phyloP scores from a whole-genome alignment of 768 basidiomycete species.

The Ramaria rubella region DNA sequence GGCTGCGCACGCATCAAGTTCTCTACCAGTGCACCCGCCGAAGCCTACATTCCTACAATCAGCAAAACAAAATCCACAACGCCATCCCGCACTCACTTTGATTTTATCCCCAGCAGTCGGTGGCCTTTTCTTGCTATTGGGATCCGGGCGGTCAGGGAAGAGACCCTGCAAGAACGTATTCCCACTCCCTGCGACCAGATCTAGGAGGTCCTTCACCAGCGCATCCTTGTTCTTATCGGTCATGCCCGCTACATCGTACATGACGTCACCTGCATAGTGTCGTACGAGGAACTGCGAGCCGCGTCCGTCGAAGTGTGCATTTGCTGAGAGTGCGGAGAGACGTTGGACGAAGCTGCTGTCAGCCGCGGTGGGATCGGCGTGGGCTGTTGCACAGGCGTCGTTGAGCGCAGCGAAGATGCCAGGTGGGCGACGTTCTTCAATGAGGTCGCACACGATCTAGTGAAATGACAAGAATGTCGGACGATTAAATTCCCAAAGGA shows the following conservation, averaged over 20 bases:
- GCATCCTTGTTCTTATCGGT: conserved; percentile 99
- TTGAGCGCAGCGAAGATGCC: conserved; percentile 97
- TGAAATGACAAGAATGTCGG: not conserved
- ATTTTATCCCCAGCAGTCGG: conserved; percentile 98
- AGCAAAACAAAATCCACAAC: too few relatives aligned
- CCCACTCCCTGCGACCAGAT: conserved; percentile 72
- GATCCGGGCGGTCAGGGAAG: conserved; percentile 93
- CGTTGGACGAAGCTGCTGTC: conserved; percentile 97
- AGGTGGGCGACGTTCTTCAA: conserved; percentile 93
- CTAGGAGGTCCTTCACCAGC: conserved; percentile 88
- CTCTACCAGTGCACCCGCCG: conserved; percentile 93
- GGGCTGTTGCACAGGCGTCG: conserved; percentile 98
- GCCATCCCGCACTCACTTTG: conserved; percentile 50
- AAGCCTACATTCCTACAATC: conserved; percentile 42
- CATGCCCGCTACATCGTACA: conserved; percentile 97
- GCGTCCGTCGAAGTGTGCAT: conserved; percentile 91
- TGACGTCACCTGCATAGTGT: conserved; percentile 98
- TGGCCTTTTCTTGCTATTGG: conserved; percentile 94
- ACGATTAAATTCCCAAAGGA: too few relatives aligned
- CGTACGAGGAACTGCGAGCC: conserved; percentile 91
- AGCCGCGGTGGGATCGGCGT: conserved; percentile 92
- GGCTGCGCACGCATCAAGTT: conserved; percentile 97
- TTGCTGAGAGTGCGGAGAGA: conserved; percentile 69
- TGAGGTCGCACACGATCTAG: conserved; percentile 88
- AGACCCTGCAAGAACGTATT: conserved; percentile 83